Percentiles rank a stretch among this genome's conserved stretches.
These are phyloP conservation scores for Cyberlindnera mississippiensis DNA, from an alignment of 805 yeast genomes.

Conservation along the genomic window DNA sequence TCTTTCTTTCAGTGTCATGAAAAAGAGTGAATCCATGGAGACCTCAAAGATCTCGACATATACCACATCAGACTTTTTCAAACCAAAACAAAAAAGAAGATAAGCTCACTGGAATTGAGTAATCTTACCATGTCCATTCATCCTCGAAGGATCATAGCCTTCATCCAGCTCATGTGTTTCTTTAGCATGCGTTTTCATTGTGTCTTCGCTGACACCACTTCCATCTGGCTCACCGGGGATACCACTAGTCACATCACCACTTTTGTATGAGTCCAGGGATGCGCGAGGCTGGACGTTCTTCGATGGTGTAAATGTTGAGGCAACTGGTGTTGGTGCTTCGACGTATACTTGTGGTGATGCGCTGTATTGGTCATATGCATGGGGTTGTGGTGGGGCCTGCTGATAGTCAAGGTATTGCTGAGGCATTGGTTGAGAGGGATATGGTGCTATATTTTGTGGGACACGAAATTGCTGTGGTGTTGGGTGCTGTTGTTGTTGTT, in stretches of 20 bases:
- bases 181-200: conserved; percentile 20
- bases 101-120: not conserved
- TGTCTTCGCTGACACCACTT: conserved; percentile 23
- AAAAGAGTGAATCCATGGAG: too few species aligned
- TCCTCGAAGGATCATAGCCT: conserved; percentile 3
- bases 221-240: conserved; percentile 16
- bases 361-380: conserved; percentile 2
- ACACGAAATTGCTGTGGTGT: conserved; percentile 4
- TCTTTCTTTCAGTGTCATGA: too few species aligned
- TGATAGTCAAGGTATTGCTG: conserved; percentile 12
- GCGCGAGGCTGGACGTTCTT: conserved; percentile 2
- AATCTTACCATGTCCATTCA: conserved; percentile 31
- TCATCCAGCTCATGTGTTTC: conserved; percentile 22
- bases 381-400: conserved; percentile 4
- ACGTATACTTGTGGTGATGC: conserved; percentile 13
- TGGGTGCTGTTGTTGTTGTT: conserved; percentile 6
- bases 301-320: not conserved
- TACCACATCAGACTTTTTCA: too few species aligned
- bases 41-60: too few species aligned
- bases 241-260: not conserved
- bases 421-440: conserved; percentile 5
- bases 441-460: conserved; percentile 8
- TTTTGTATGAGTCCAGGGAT: conserved; percentile 10
- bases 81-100: too few species aligned
- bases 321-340: conserved; percentile 16